phyloP scores from a whole-genome alignment of 1,139 yeast species.

The Diutina catenulata region DNA sequence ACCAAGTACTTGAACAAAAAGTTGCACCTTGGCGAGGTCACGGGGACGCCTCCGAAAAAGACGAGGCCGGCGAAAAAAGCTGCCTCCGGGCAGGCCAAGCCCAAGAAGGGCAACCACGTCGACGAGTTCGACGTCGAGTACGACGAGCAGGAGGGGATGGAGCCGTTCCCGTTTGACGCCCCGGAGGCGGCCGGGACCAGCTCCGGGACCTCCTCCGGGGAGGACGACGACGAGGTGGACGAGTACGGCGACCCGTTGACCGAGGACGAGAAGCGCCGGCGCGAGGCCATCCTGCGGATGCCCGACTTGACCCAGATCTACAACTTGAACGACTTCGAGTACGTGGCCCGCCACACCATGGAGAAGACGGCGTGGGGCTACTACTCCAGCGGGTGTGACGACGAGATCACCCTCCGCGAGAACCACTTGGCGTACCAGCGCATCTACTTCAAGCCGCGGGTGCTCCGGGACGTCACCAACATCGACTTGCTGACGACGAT shows the following conservation, averaged over 20 bases:
- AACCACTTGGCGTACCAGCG: conserved; percentile 84
- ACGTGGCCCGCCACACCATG: conserved; percentile 67
- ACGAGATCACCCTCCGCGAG: conserved; percentile 79
- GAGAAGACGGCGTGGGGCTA: conserved; percentile 83
- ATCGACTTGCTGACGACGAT: conserved; percentile 6
- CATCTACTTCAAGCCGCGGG: conserved; percentile 71
- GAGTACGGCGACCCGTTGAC: conserved; percentile 19
- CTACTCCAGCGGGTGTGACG: conserved; percentile 86
- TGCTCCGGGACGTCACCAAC: conserved; percentile 58
- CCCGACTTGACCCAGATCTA: conserved; percentile 62
- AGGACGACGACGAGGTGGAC: conserved; percentile 10
- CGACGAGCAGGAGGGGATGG: conserved; percentile 29
- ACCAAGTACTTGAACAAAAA: conserved; percentile 23
- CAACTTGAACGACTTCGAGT: conserved; percentile 72
- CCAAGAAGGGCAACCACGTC: conserved; percentile 12
- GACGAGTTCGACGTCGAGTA: conserved; percentile 37
- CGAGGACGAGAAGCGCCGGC: conserved; percentile 19
- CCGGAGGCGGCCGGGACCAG: background rate
- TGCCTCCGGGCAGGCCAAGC: conserved; percentile 2
- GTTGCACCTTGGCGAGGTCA: conserved; percentile 10
- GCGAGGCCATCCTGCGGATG: conserved; percentile 17
- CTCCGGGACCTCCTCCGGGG: background rate
- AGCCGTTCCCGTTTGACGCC: conserved; percentile 13
- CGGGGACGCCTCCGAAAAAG: conserved; percentile 2
- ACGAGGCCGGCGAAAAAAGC: conserved; percentile 7